Evolutionary conservation across 2,329 filamentous ascomycete genomes (phyloP).

Genomic region (Trichoderma afroharzianum): DNA sequence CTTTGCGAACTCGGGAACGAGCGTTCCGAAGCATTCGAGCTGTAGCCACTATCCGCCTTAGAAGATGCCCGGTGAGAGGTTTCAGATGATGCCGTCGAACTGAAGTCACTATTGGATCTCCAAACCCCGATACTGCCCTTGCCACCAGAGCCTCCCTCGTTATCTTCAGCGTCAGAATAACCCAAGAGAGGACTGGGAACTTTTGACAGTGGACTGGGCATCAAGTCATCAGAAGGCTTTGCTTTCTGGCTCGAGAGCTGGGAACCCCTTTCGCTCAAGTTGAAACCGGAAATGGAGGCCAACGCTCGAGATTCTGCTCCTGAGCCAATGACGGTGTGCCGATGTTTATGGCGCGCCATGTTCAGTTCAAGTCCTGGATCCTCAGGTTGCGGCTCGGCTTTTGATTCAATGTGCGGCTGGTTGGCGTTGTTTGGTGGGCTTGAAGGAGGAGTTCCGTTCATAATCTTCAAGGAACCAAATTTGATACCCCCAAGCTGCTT

Average conservation of each 20-base stretch:
- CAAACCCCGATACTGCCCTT: not conserved
- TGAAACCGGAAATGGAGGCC: not conserved
- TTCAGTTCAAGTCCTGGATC: not conserved
- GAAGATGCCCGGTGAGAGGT: constrained; percentile 22
- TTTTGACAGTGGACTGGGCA: constrained; percentile 1
- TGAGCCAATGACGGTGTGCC: not conserved
- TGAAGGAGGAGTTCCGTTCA: constrained; percentile 53
- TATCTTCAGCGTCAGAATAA: not conserved
- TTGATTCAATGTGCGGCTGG: not conserved
- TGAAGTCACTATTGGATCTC: constrained; percentile 13
- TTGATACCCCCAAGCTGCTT: constrained; percentile 59
- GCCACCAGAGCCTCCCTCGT: not conserved
- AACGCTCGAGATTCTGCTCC: constrained; percentile 15
- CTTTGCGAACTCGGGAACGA: constrained; percentile 40
- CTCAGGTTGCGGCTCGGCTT: not conserved
- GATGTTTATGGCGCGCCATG: constrained; percentile 3
- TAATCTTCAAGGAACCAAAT: constrained; percentile 59
- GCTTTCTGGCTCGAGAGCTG: not conserved
- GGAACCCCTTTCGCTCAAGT: not conserved
- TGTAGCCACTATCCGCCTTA: constrained; percentile 52
- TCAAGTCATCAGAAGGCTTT: not conserved
- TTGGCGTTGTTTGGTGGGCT: constrained; percentile 28
- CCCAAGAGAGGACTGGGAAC: not conserved
- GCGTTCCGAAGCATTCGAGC: constrained; percentile 55
- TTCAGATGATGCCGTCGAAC: constrained; percentile 2